Base-by-base conservation (phyloP, 805 yeast species). In the Yarrowia sp. region DNA sequence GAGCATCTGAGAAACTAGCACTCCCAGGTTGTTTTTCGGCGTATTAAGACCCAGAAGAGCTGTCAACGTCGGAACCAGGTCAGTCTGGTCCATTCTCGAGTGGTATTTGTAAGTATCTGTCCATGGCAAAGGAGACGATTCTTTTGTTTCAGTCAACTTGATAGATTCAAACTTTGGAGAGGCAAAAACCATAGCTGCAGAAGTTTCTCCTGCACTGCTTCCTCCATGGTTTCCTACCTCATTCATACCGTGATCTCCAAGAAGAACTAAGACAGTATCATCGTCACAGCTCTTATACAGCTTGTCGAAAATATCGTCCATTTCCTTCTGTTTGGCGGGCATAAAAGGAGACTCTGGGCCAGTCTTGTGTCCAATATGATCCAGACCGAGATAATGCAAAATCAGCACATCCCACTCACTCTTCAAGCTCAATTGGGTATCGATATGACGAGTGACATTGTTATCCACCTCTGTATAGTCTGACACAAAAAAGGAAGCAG, bases 161-260 rank as follows among this genome's bases (percentile, higher is more conserved):
- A 75, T 72, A 0, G 73, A 69, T 61, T 79, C 72, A 68, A 92
- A 84, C 72, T 84, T 83, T 9, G 88, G 86, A 0, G 97, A 89
- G 0, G 90, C 79, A 52, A 94, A 82, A 0, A 87, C 79, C 74
- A 95, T 74, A 0, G 89, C 98, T 0, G 99, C 89, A 15, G 92
- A 89, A 0, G 98, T 94, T 77, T 95, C 99, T 1, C 97, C 97
- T 0, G 83, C 76, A 3, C 97, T 90, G 0, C 98, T 91, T 0
- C 98, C 99, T 8, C 99, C 99, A 77, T 95, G 98, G 74, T 93
- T 94, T 0, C 98, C 98, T 4, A 89, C 85, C 66, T 92, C 96
- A 75, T 92, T 92, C 98, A 93, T 93, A 3, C 98, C 98, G 77
- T 93, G 98, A 74, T 93, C 98, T 0, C 98, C 98, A 82, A 90